phyloP scores from a whole-genome alignment of 306 rosid genomes.

The Quercus mongolica region DNA sequence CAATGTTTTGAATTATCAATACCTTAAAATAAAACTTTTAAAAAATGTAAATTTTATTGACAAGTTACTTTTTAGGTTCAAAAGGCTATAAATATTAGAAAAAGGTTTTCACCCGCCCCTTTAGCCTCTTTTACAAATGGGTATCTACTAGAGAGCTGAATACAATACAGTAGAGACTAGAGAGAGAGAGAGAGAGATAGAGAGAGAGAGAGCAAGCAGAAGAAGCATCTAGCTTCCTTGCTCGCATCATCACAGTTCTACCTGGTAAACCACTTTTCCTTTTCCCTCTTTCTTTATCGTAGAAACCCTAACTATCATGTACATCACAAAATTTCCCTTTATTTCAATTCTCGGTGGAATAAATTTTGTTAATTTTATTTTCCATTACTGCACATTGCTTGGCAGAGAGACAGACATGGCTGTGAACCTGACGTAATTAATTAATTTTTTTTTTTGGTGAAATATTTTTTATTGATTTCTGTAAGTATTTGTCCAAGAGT shows the following conservation, averaged over 20 bases:
- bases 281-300: background rate
- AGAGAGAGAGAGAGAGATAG: background rate
- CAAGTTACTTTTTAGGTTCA: too few species aligned
- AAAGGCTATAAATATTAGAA: too few species aligned
- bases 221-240: conserved; percentile 1
- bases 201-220: background rate
- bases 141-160: too few species aligned
- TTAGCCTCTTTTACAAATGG: too few species aligned
- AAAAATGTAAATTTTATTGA: too few species aligned
- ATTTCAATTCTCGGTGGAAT: background rate
- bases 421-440: background rate
- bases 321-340: background rate
- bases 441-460: background rate
- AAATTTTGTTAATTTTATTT: background rate
- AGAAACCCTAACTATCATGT: background rate
- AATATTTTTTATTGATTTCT: background rate
- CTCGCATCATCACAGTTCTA: background rate
- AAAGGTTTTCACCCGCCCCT: too few species aligned
- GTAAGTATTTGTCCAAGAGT: background rate
- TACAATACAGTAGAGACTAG: too few species aligned
- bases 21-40: too few species aligned
- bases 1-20: too few species aligned
- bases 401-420: background rate
- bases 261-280: conserved; percentile 28
- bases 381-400: background rate